Base-by-base conservation (phyloP, 441 rosid genomes). In the Erysimum pusillum region DNA sequence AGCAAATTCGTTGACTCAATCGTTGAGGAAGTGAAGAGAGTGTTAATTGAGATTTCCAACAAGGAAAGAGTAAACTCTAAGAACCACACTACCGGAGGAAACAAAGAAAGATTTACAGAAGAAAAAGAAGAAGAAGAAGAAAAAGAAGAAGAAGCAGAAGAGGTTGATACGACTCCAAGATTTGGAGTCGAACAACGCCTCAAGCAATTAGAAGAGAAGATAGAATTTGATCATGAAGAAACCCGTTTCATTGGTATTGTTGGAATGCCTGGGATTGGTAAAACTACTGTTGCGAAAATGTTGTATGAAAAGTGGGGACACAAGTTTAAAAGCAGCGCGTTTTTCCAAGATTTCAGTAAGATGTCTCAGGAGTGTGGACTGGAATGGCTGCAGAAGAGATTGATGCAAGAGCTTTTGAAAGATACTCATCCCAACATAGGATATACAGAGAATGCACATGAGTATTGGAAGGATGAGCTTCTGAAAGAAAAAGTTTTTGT, bases 211-310 rank as follows among this genome's bases (percentile, higher is more conserved):
- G 64, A 69, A 57, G 64, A 39, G 7, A 69, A 28, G 54, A 6
- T 69, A 39, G 1, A 12, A 1, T 42, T 56, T 11, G 48, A 11
- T n/a, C 7, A 9, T 10, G 64, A 68, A 0, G 10, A 20, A 68
- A 68, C 73, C 3, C 31, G 73, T 25, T n/a, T 38, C 38, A n/a
- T 68, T 42, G 74, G 65, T 6, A 44, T 57, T 58, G 74, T 42
- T 41, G 74, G 74, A 20, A 54, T 68, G 61, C 63, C 52, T 13
- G 66, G 74, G n/a, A 45, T 57, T 31, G 65, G 75, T 14, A 71
- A 59, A 48, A 59, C 67, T 10, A 35, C 44, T 12, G 59, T 71
- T n/a, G 67, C 38, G 0, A 48, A 48, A 36, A 36, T 9, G 49
- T 36, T 71, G 67, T 60, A 32, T 10, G 58, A 48, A 10, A 71